Evolutionary conservation across 139 green algal genomes (phyloP), one percentile per base, ranked within the genome.

Genomic region (Haematococcus lacustris): DNA sequence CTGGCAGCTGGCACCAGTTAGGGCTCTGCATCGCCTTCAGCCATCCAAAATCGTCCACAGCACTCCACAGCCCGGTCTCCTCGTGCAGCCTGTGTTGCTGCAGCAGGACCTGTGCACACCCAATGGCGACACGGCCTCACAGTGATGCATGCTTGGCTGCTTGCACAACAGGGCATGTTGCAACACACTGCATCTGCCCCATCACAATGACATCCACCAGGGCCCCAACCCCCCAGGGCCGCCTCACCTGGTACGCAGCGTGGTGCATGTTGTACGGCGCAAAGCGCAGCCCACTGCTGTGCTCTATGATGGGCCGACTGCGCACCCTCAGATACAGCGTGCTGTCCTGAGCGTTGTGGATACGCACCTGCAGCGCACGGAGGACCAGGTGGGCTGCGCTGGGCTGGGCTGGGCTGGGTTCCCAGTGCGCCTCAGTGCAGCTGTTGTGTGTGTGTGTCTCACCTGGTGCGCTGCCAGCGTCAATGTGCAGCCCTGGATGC

Each of bases 31-130:
- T 76, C 4, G 88, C 75, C 57, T 88, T 87, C 63, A 96, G 83
- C 91, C 91, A 96, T 3, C 85, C 85, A 84, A 96, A 96, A 53
- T 96, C 91, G 33, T 96, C 79, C 47, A 96, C 91, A 38, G 82
- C 34, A 37, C 13, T 21, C 30, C 38, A 40, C 30, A 73, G 47
- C 3, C 70, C 79, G 13, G 37, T 79, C 39, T 90, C 80, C 57
- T 79, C 53, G 0, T 68, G 70, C 34, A 88, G 60, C 33, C 72
- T 76, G 50, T 80, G 70, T 13, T n/a, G 40, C 4, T 41, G 39
- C 33, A 87, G 68, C 65, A 82, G 71, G 9, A 57, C 50, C 21
- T 71, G 59, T n/a, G n/a, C n/a, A n/a, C n/a, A n/a, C n/a, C n/a
- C n/a, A n/a, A n/a, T n/a, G n/a, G n/a, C n/a, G n/a, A n/a, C n/a